phyloP scores from a whole-genome alignment of 495 filamentous ascomycete species.

The Mytilinidion resinicola region DNA sequence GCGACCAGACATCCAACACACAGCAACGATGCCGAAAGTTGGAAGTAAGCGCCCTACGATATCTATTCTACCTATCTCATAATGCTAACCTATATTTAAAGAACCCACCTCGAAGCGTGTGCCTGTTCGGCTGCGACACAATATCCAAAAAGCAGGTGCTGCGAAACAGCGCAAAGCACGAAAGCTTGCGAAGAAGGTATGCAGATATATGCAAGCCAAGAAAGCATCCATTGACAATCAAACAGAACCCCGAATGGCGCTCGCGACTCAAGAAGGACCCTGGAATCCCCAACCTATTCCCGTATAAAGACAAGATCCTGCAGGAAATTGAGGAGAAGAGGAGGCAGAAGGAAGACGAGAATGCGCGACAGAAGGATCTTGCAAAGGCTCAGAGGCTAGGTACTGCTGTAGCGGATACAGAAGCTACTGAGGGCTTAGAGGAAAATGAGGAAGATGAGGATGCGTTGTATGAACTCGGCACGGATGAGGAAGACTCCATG shows the following conservation, averaged over 20 bases:
- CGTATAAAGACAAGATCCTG: slow-evolving; percentile 92
- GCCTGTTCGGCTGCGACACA: slow-evolving; percentile 82
- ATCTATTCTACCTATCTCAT: background rate
- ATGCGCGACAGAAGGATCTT: slow-evolving; percentile 59
- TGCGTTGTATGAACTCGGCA: slow-evolving; percentile 30
- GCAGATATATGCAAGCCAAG: background rate
- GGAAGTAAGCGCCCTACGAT: slow-evolving; percentile 22
- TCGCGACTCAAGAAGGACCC: slow-evolving; percentile 93
- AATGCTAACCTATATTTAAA: slow-evolving; percentile 32
- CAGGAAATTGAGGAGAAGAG: slow-evolving; percentile 88
- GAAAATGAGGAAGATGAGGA: slow-evolving; percentile 40
- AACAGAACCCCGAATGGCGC: slow-evolving; percentile 84
- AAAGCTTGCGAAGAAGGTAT: slow-evolving; percentile 78
- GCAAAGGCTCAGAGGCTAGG: slow-evolving; percentile 55
- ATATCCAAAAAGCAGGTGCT: slow-evolving; percentile 89
- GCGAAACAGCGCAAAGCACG: slow-evolving; percentile 84
- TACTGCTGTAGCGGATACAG: slow-evolving; percentile 35
- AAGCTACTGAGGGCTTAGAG: slow-evolving; percentile 42
- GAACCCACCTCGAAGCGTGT: slow-evolving; percentile 92
- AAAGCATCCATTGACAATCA: background rate
- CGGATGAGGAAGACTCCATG: slow-evolving; percentile 41
- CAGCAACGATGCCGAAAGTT: slow-evolving; percentile 20
- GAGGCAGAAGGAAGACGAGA: slow-evolving; percentile 73
- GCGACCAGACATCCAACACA: background rate
- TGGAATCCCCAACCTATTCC: slow-evolving; percentile 94